Base-by-base conservation (phyloP, 352 stramenopile genomes). In the Globisporangium barbulae region DNA sequence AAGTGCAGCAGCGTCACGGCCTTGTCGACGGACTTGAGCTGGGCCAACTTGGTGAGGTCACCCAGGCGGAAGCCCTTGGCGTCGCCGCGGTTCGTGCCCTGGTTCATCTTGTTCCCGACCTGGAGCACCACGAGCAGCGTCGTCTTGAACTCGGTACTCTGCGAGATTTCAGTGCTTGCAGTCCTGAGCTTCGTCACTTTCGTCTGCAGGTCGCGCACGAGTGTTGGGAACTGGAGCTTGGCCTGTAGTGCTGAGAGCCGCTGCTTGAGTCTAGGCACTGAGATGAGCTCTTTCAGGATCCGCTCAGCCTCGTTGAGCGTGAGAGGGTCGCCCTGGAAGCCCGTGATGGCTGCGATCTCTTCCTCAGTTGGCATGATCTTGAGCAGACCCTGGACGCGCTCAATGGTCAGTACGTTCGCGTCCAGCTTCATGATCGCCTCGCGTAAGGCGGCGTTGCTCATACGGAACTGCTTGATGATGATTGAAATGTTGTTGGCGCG, bases 401-500 rank as follows among this genome's bases (percentile, higher is more conserved):
- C 88, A 21, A 93, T 69, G 5, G 73, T 93, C 2, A 96, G 62
- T 2, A 94, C 79, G 44, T 74, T 82, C 1, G 79, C 69, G 54
- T 97, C 89, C 45, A 95, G 81, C 31, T 85, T 88, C 74, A 96
- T 89, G 30, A 95, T 86, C 5, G 88, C 88, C 53, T 91, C 76
- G 1, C 89, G 81, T 48, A 97, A 68, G 19, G 89, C 78, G 0
- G 79, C 73, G 50, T 92, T 85, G 76, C 81, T 97, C 78, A 99
- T 97, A 50, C 96, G 90, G 48, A 99, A 91, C 67, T 97, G 90
- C 68, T 97, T 97, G 47, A 99, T 83, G 68, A 98, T 98, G 68
- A 99, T 99, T 19, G 94, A 97, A n/a, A 98, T 96, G 61, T 94
- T 94, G 69, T 93, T 93, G 6, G 84, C 81, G 5, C 84, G 70